These are phyloP conservation scores for Kwoniella sp. DNA, from an alignment of 768 basidiomycete species.

Conservation along the genomic window DNA sequence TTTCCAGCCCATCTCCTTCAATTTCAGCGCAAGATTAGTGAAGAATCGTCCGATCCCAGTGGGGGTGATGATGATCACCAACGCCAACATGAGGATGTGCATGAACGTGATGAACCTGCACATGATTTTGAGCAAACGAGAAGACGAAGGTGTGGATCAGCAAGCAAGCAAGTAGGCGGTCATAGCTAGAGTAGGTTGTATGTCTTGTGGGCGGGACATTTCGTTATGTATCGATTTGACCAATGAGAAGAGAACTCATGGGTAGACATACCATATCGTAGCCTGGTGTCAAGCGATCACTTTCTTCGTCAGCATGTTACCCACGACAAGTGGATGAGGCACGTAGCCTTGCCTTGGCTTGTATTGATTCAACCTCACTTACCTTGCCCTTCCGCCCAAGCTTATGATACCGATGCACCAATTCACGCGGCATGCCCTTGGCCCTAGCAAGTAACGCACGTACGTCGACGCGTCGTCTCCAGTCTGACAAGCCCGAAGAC, in stretches of 20 bases:
- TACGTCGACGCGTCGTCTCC: conserved; percentile 6
- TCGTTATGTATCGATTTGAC: no score
- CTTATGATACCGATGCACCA: conserved; percentile 22
- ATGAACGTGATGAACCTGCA: conserved; percentile 39
- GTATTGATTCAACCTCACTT: conserved; percentile 10
- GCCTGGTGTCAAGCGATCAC: conserved; percentile 2
- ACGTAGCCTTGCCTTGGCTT: no score
- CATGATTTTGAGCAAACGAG: neutral
- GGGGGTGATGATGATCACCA: conserved; percentile 52
- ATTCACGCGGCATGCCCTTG: conserved; percentile 15
- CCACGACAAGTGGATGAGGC: no score
- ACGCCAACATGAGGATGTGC: conserved; percentile 39
- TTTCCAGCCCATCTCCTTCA: conserved; percentile 40
- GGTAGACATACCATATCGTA: conserved; percentile 20
- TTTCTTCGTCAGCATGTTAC: no score
- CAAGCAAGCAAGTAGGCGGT: neutral
- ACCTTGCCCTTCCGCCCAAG: conserved; percentile 28
- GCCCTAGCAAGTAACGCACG: conserved; percentile 1
- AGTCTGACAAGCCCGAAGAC: neutral
- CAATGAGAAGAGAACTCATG: no score
- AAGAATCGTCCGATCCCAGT: conserved; percentile 46
- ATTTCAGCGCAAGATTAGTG: conserved; percentile 38
- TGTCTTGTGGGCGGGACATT: neutral
- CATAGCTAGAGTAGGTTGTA: neutral
- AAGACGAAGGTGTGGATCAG: neutral